Conservation (phyloP, 225 moss, liverwort and hornwort species). For the Marchantia paleacea region DNA sequence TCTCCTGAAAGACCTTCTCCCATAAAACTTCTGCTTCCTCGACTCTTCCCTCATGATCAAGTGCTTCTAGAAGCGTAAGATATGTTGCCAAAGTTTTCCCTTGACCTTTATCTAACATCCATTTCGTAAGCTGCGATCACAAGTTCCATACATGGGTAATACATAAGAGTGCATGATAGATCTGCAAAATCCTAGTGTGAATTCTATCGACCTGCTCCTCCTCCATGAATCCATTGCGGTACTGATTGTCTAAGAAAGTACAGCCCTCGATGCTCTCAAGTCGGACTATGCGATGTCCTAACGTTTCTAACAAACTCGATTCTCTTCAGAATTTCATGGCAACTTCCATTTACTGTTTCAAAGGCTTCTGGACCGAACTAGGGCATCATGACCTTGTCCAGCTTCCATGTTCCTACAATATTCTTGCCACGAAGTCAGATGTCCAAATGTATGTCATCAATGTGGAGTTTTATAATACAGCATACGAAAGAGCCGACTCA, state of each 20-base stretch:
- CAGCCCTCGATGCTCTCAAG: no score
- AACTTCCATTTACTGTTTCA: no score
- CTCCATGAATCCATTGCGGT: neutral
- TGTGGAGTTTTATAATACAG: neutral
- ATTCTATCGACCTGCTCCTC: neutral
- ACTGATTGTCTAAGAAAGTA: no score
- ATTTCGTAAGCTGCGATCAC: constrained; percentile 66
- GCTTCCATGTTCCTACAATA: no score
- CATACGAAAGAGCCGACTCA: neutral
- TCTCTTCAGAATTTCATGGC: no score
- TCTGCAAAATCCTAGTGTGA: neutral
- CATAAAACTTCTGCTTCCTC: constrained; percentile 89
- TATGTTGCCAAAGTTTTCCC: constrained; percentile 78
- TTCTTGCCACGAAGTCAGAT: no score
- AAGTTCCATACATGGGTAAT: neutral
- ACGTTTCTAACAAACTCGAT: no score
- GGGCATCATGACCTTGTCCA: no score
- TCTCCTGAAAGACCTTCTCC: constrained; percentile 63
- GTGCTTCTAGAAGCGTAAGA: constrained; percentile 64
- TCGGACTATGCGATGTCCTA: no score
- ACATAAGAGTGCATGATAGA: neutral
- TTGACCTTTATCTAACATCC: constrained; percentile 99
- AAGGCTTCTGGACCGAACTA: no score
- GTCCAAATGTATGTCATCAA: neutral
- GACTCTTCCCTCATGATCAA: constrained; percentile 77